A percentile compares a stretch with the other conserved stretches of the same genome.
Evolutionary conservation across 2,329 filamentous ascomycete genomes (phyloP).

Genomic region (Colletotrichum orbiculare): DNA sequence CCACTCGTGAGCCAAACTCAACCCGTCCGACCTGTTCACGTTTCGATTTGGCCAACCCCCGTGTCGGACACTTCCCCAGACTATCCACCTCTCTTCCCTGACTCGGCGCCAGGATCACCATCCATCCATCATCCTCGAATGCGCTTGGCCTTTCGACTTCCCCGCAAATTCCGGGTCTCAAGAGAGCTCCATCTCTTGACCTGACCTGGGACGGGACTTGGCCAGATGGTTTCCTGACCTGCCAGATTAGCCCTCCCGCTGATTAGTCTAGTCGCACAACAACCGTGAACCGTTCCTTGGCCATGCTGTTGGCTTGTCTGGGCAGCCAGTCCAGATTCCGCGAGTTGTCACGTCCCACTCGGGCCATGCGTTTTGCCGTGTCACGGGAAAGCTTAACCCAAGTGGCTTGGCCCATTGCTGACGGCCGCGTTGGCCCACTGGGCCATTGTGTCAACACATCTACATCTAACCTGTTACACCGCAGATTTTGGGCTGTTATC

Average conservation of each 20-base stretch:
- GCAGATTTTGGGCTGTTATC: too few species aligned
- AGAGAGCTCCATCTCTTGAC: constrained; percentile 10
- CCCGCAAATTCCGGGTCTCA: constrained; percentile 33
- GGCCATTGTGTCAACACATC: neutral
- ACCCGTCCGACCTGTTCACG: constrained; percentile 6
- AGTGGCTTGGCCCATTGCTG: constrained; percentile 5
- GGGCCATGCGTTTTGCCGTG: constrained; percentile 23
- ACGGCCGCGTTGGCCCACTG: neutral
- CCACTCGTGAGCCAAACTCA: constrained; percentile 10
- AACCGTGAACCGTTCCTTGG: constrained; percentile 35
- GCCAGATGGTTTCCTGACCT: constrained; percentile 17
- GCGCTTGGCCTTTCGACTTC: constrained; percentile 13
- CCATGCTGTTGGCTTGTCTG: constrained; percentile 22
- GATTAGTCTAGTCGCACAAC: constrained; percentile 20
- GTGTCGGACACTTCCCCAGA: constrained; percentile 23
- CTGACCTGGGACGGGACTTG: constrained; percentile 2
- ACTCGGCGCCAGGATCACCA: constrained; percentile 23
- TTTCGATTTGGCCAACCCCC: constrained; percentile 17
- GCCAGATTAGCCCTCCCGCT: constrained; percentile 35
- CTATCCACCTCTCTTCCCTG: constrained; percentile 29
- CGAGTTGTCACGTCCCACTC: constrained; percentile 13
- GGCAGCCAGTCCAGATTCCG: constrained; percentile 8
- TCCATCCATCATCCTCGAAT: constrained; percentile 10
- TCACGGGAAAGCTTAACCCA: constrained; percentile 32
- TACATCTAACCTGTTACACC: neutral